Percentiles rank a stretch among this genome's conserved stretches.
Evolutionary conservation across 2,329 filamentous ascomycete genomes (phyloP).

Genomic region (Diaporthe ilicicola): DNA sequence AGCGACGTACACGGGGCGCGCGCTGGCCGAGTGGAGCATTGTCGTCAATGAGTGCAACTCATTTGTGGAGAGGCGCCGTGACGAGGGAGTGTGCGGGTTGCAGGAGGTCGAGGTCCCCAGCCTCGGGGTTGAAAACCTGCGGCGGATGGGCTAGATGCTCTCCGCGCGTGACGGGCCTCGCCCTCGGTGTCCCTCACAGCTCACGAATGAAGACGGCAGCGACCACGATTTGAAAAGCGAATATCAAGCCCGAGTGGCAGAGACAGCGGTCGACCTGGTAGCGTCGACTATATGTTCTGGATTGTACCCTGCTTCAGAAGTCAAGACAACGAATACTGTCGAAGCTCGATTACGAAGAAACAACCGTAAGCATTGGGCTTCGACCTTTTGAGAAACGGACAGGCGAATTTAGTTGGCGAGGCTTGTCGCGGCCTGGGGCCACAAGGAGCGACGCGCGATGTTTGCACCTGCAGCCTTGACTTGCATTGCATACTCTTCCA

Average conservation of each 20-base stretch:
- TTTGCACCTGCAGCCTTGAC: background rate
- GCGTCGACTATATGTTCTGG: background rate
- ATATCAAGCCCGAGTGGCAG: background rate
- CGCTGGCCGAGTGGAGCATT: conserved; percentile 80
- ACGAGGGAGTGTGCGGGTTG: conserved; percentile 74
- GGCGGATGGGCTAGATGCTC: conserved; percentile 38
- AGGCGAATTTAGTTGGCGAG: background rate
- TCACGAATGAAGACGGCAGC: background rate
- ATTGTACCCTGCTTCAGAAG: conserved; percentile 5
- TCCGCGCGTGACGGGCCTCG: background rate
- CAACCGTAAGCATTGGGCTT: background rate
- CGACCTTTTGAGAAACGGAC: background rate
- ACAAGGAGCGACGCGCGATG: background rate
- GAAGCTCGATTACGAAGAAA: background rate
- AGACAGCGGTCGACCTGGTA: background rate
- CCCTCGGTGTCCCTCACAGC: background rate
- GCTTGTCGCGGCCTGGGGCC: background rate
- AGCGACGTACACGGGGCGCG: conserved; percentile 72
- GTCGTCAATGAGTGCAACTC: conserved; percentile 82
- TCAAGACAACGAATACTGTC: background rate
- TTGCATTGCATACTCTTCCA: background rate
- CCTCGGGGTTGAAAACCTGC: conserved; percentile 70
- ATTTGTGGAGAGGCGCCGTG: conserved; percentile 79
- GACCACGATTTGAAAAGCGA: background rate
- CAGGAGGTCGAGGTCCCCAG: conserved; percentile 75